Percentiles rank a stretch among this genome's conserved stretches.
Conservation (phyloP, 2,329 filamentous ascomycete genomes). For the Hortaea werneckii region DNA sequence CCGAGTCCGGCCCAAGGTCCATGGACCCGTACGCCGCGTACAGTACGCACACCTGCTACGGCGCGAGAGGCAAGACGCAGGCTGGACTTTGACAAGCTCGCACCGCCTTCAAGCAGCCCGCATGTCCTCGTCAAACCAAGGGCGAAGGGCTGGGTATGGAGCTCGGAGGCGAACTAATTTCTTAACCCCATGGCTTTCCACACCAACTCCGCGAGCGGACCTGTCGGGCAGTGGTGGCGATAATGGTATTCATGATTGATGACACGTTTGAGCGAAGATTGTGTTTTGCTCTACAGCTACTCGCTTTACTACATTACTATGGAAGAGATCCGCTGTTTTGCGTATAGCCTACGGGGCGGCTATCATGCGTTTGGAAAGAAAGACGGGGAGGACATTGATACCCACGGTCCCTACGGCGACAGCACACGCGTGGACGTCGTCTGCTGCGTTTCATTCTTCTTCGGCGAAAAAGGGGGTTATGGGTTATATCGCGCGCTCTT, state of each 20-base stretch:
- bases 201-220: not conserved
- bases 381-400: conserved; percentile 2
- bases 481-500: no score
- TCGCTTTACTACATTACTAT: not conserved
- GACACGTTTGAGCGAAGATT: not conserved
- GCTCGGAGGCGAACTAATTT: conserved; percentile 51
- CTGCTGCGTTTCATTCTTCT: conserved; percentile 2
- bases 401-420: conserved; percentile 4
- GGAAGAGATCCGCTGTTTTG: not conserved
- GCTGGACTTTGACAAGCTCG: conserved; percentile 73
- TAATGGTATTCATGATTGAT: conserved; percentile 7
- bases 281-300: no score
- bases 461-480: no score
- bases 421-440: not conserved
- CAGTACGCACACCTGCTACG: conserved; percentile 58
- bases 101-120: conserved; percentile 43
- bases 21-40: conserved; percentile 55
- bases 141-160: conserved; percentile 50
- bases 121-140: conserved; percentile 22
- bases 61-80: conserved; percentile 60
- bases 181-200: conserved; percentile 3
- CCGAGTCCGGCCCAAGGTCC: conserved; percentile 85
- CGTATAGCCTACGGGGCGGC: no score
- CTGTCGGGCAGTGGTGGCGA: not conserved
- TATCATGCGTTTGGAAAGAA: not conserved